phyloP scores from a whole-genome alignment of 139 green algal genomes.

The Chlamydomonas sp. region DNA sequence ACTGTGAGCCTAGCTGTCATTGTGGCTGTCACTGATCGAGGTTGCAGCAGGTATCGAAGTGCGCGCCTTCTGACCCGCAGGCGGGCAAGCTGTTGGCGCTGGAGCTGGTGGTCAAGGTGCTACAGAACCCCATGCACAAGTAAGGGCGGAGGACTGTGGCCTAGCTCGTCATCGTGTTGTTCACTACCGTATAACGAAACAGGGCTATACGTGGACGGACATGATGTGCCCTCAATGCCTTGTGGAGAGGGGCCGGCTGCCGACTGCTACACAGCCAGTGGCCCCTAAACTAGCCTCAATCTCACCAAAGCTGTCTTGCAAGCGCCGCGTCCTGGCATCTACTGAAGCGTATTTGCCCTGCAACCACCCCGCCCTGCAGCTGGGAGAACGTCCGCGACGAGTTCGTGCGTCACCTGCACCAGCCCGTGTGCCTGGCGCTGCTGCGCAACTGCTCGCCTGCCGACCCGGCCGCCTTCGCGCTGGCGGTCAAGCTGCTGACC shows the following conservation, averaged over 20 bases:
- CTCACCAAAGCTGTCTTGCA: too few relatives aligned
- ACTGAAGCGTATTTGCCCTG: not conserved
- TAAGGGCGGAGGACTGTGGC: not conserved
- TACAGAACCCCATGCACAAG: conserved; percentile 65
- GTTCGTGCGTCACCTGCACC: conserved; percentile 81
- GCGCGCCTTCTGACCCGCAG: conserved; percentile 25
- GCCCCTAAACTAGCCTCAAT: too few relatives aligned
- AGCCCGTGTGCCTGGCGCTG: conserved; percentile 86
- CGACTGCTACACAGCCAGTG: too few relatives aligned
- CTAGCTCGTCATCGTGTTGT: not conserved
- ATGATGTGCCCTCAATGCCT: too few relatives aligned
- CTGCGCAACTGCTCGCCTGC: conserved; percentile 78
- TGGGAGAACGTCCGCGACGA: conserved; percentile 75
- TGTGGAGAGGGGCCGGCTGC: too few relatives aligned
- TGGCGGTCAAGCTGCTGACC: conserved; percentile 63
- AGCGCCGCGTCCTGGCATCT: not conserved
- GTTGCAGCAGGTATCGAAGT: conserved; percentile 11
- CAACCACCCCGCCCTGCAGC: conserved; percentile 44
- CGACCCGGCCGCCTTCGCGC: conserved; percentile 59
- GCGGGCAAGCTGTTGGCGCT: conserved; percentile 91
- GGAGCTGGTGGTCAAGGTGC: conserved; percentile 91
- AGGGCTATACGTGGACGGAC: too few relatives aligned
- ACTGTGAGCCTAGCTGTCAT: not conserved
- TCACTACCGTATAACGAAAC: too few relatives aligned
- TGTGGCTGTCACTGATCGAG: not conserved